These are phyloP conservation scores for Plasmodium adleri DNA, from an alignment of 169 alveolate genomes.

Conservation along the genomic window DNA sequence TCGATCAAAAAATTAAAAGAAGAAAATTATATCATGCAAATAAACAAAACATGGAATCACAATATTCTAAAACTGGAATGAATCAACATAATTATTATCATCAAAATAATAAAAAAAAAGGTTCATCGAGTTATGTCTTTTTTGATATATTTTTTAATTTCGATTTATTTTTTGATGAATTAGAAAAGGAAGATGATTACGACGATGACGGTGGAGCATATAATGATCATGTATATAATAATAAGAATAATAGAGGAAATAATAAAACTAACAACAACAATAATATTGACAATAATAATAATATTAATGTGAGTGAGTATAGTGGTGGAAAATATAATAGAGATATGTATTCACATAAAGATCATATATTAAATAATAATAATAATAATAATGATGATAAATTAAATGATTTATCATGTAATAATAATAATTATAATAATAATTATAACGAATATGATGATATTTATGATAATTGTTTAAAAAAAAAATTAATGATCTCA, in stretches of 20 bases:
- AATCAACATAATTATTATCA: background rate
- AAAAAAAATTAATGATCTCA: constrained; percentile 52
- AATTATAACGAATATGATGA: background rate
- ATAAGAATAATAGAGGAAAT: background rate
- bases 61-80: background rate
- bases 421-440: background rate
- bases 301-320: too few species aligned
- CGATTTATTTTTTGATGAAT: constrained; percentile 47
- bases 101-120: background rate
- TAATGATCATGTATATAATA: too few species aligned
- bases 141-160: constrained; percentile 65
- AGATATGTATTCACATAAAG: too few species aligned
- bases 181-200: constrained; percentile 5
- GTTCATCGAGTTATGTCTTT: constrained; percentile 12
- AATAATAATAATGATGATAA: background rate
- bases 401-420: too few species aligned
- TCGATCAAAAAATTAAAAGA: constrained; percentile 15
- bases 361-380: too few species aligned
- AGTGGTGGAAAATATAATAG: too few species aligned
- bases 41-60: background rate
- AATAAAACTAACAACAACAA: background rate
- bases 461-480: constrained; percentile 46
- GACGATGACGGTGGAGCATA: background rate
- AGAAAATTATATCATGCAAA: background rate
- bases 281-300: background rate